Base-by-base conservation (phyloP, 805 yeast species). In the Metschnikowia corniflorae region DNA sequence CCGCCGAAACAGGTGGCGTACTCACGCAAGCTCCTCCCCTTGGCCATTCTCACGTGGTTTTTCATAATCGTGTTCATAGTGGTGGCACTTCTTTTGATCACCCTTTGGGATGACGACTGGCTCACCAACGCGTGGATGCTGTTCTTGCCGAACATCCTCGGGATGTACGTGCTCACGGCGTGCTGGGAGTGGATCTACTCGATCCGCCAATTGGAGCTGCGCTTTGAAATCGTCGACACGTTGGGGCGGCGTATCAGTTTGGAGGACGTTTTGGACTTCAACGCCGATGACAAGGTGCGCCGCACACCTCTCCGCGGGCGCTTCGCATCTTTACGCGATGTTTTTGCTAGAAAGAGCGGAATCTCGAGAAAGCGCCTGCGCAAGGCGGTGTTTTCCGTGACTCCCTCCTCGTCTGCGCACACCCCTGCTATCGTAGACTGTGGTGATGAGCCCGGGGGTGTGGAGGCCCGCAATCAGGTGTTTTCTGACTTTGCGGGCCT, bases 111-210 rank as follows among this genome's bases (percentile, higher is more conserved):
- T 9, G 16, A 32, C 8, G 53, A 53, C 22, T 63, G 70, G 67
- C 57, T 70, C 17, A 63, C 65, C n/a, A 65, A 65, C 10, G 73
- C 82, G 68, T 68, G 83, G 52, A 57, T 71, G 0, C 61, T 65
- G 20, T 60, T 74, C 4, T 49, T 69, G 9, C 63, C 73, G 3
- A 66, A 43, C 26, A 42, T 78, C 26, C 50, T 76, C 6, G 73
- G 74, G 31, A 65, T 78, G 12, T 65, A 77, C 23, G 57, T 77
- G 4, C 60, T 72, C 13, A 73, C 80, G 1, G 63, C 76, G 16
- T 66, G 78, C 1, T 80, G 85, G 82, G 86, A 81, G 57, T 78
- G 86, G 82, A 56, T 78, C 7, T 73, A 65, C 48, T 70, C 77
- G 29, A 76, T 79, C 27, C 71, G 74, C 43, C 50, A 65, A 13